Conservation (phyloP, 139 green algal species). For the Chara braunii region DNA sequence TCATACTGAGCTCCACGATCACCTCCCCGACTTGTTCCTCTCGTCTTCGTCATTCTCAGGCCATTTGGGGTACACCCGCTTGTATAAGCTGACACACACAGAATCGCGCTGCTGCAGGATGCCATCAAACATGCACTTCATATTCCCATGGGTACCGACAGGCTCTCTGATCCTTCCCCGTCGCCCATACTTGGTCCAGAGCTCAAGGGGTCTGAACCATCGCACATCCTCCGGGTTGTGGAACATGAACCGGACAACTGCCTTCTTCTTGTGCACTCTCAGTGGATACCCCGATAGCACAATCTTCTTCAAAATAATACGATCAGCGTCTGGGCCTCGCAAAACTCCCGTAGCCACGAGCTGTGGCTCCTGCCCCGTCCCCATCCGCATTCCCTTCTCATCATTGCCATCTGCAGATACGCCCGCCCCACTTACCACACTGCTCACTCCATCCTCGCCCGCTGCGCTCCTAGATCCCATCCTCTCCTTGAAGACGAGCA, state of each 20-base stretch:
- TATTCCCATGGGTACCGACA: conserved; percentile 82
- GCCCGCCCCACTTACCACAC: background rate
- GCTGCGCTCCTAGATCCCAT: background rate
- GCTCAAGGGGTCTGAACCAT: conserved; percentile 77
- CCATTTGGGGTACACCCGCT: conserved; percentile 87
- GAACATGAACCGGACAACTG: conserved; percentile 91
- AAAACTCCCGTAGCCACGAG: conserved; percentile 21
- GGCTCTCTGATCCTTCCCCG: conserved; percentile 86
- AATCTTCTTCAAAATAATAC: conserved; percentile 41
- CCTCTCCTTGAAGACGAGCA: conserved; percentile 71
- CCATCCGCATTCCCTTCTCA: too few relatives aligned
- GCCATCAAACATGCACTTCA: conserved; percentile 92
- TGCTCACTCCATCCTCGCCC: background rate
- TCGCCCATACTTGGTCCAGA: conserved; percentile 84
- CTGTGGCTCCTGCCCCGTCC: background rate
- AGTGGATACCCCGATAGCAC: conserved; percentile 59
- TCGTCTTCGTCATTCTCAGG: too few relatives aligned
- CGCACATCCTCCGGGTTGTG: conserved; percentile 81
- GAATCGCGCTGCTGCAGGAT: conserved; percentile 81
- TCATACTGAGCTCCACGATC: too few relatives aligned
- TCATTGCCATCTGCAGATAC: background rate
- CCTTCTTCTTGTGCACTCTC: conserved; percentile 81
- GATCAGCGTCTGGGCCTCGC: conserved; percentile 9
- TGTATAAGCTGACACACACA: conserved; percentile 93
- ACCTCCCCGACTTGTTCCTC: too few relatives aligned